Evolutionary conservation across 2,329 filamentous ascomycete species (phyloP).

Genomic region (Xylariaceae sp.): DNA sequence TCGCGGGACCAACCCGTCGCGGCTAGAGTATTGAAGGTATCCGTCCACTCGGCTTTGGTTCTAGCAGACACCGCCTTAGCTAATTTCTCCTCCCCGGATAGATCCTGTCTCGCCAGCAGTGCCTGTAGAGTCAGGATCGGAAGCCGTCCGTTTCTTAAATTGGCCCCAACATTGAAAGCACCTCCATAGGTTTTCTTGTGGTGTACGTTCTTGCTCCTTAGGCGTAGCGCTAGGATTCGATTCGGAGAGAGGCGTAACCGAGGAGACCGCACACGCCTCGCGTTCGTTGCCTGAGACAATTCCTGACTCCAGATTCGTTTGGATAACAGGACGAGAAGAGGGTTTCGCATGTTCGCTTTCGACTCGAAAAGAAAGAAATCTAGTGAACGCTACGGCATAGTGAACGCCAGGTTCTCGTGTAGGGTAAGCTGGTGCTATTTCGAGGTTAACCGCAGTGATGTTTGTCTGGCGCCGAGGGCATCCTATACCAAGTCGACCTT

Average conservation of each 20-base stretch:
- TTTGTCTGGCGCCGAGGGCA: not conserved
- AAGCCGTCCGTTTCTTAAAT: conserved; percentile 28
- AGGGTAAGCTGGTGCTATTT: not conserved
- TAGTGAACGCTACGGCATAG: not conserved
- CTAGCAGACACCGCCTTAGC: conserved; percentile 14
- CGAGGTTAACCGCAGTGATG: not conserved
- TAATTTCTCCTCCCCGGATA: conserved; percentile 21
- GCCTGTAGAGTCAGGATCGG: conserved; percentile 29
- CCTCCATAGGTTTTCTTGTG: conserved; percentile 20
- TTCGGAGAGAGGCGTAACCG: conserved; percentile 22
- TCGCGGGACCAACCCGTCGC: conserved; percentile 33
- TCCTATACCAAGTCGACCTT: not conserved
- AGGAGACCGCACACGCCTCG: conserved; percentile 20
- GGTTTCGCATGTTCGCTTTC: conserved; percentile 9
- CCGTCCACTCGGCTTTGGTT: conserved; percentile 30
- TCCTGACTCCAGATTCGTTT: conserved; percentile 17
- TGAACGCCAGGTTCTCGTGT: not conserved
- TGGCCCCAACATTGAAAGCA: conserved; percentile 15
- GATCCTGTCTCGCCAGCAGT: conserved; percentile 25
- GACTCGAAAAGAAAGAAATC: not conserved
- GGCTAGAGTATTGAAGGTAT: conserved; percentile 31
- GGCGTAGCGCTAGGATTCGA: conserved; percentile 27
- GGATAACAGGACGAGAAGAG: conserved; percentile 10
- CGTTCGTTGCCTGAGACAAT: conserved; percentile 25
- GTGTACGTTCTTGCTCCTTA: conserved; percentile 20